A percentile compares a stretch with the other conserved stretches of the same genome.
Evolutionary conservation across 306 rosid genomes (phyloP).

Genomic region (Fragaria vesca): DNA sequence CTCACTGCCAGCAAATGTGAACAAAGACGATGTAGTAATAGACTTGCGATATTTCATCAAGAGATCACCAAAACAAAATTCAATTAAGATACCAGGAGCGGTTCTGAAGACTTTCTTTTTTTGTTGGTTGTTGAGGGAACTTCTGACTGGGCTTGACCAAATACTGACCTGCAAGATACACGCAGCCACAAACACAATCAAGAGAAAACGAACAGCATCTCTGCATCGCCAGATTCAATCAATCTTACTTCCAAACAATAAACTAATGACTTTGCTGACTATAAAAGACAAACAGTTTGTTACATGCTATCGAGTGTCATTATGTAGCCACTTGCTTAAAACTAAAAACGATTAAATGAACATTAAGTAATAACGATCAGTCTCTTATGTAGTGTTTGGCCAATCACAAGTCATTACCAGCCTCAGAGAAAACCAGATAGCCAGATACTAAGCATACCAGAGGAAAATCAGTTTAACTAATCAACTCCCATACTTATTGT

Average conservation of each 20-base stretch:
- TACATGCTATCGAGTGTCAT: background rate
- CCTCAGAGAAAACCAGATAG: background rate
- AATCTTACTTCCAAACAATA: background rate
- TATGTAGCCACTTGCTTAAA: background rate
- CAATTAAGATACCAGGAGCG: background rate
- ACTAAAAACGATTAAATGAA: background rate
- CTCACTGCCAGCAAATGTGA: constrained; percentile 1
- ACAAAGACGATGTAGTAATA: background rate
- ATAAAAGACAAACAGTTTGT: background rate
- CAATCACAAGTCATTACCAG: constrained; percentile 2
- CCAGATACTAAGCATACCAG: background rate
- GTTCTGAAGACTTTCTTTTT: constrained; percentile 46
- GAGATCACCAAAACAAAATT: background rate
- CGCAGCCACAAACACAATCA: constrained; percentile 17
- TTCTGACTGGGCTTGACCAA: constrained; percentile 65
- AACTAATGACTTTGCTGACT: background rate
- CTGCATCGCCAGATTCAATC: background rate
- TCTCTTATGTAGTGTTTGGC: background rate
- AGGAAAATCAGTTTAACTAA: background rate
- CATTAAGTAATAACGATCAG: background rate
- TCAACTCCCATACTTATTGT: background rate
- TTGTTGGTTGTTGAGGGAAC: constrained; percentile 39
- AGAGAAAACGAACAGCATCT: background rate
- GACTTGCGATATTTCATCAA: background rate
- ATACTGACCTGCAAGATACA: constrained; percentile 58